Conservation (phyloP, 345 rosid genomes). For the Nasturtium officinale region DNA sequence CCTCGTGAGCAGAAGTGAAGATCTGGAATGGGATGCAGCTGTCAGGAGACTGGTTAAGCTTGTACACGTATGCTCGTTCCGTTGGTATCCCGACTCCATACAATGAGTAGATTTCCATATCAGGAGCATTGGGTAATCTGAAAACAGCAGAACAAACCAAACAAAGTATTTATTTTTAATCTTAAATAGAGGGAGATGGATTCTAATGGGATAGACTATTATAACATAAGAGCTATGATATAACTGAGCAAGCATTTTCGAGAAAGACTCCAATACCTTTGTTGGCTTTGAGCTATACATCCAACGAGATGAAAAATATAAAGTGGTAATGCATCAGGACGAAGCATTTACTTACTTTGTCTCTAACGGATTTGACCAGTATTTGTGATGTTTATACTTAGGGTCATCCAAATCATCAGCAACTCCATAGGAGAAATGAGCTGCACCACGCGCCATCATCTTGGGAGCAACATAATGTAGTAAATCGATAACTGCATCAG, state of each 20-base stretch:
- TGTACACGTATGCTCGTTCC: conserved; percentile 85
- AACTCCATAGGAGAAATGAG: conserved; percentile 90
- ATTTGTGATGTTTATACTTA: conserved; percentile 71
- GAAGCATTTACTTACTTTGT: conserved; percentile 61
- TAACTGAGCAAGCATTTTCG: neutral
- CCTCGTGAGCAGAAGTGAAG: conserved; percentile 66
- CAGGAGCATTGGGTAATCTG: conserved; percentile 94
- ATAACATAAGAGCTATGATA: conserved; percentile 3
- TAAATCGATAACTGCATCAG: conserved; percentile 67
- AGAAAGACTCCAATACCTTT: conserved; percentile 11
- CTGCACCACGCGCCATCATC: conserved; percentile 85
- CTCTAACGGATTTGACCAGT: conserved; percentile 97
- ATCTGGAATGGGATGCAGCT: conserved; percentile 92
- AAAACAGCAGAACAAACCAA: conserved; percentile 38
- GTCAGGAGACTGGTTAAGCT: conserved; percentile 65
- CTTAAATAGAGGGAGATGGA: neutral
- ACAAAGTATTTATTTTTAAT: neutral
- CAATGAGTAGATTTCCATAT: conserved; percentile 85
- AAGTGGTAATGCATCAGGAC: conserved; percentile 13
- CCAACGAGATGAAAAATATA: conserved; percentile 5
- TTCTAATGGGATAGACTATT: neutral
- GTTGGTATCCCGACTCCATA: conserved; percentile 97
- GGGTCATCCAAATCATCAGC: conserved; percentile 94
- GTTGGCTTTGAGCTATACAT: neutral
- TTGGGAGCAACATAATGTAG: conserved; percentile 88